Evolutionary conservation across 768 basidiomycete species (phyloP).

Genomic region (Termitomyces heimii): DNA sequence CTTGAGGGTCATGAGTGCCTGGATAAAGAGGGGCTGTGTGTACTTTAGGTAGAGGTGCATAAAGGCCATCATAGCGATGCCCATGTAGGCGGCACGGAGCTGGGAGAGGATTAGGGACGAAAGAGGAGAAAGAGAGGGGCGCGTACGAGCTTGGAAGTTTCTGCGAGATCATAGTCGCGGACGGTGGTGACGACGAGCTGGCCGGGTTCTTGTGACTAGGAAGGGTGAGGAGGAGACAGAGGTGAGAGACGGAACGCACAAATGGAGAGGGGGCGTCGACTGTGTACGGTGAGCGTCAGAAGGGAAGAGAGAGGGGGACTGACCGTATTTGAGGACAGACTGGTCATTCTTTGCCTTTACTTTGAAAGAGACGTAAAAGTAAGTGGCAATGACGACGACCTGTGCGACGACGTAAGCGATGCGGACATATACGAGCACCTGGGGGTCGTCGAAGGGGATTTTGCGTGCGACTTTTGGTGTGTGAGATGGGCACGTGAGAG

Average conservation of each 20-base stretch:
- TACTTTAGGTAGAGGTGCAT: conserved; percentile 94
- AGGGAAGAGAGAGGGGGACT: not conserved
- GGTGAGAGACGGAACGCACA: conserved; percentile 41
- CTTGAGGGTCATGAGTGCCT: conserved; percentile 94
- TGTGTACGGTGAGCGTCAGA: conserved; percentile 20
- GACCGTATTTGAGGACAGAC: conserved; percentile 93
- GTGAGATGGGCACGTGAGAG: not conserved
- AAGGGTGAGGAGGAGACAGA: not conserved
- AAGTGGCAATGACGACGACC: conserved; percentile 60
- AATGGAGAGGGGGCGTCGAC: conserved; percentile 75
- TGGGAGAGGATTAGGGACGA: conserved; percentile 15
- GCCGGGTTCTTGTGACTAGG: conserved; percentile 57
- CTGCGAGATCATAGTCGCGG: conserved; percentile 87
- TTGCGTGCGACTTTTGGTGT: conserved; percentile 77
- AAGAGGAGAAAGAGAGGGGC: not conserved
- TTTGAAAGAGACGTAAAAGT: conserved; percentile 75
- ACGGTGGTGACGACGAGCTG: conserved; percentile 87
- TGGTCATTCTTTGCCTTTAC: conserved; percentile 94
- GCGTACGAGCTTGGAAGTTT: conserved; percentile 76
- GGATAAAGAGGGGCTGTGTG: conserved; percentile 95
- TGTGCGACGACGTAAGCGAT: conserved; percentile 78
- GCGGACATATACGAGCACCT: conserved; percentile 76
- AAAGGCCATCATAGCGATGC: conserved; percentile 84
- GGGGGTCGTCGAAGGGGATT: conserved; percentile 87
- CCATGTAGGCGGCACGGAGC: conserved; percentile 66